Base-by-base conservation (phyloP, 2,329 filamentous ascomycete genomes). In the Coleophoma cylindrospora region DNA sequence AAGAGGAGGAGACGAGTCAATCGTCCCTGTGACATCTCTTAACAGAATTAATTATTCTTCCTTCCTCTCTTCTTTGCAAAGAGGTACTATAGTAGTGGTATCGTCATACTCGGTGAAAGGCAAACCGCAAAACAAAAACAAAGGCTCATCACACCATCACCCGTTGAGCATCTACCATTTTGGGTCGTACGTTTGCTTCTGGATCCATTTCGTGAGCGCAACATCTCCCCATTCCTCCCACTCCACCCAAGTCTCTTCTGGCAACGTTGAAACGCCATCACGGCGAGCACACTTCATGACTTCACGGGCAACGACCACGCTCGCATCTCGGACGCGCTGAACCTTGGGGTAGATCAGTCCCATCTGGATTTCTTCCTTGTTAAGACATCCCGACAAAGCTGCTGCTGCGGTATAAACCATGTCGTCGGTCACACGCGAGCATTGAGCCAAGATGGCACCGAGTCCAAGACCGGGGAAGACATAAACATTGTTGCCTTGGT, bases 361-460 rank as follows among this genome's bases (percentile, higher is more conserved):
- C 66, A 85, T 82, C 50, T 86, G 81, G 62, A 90, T 75, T 74
- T 99, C 94, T 54, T 94, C 86, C 37, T 83, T 76, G 55, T 86
- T 91, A 54, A 99, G 79, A 34, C 87, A 84, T 51, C 83, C 83
- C 14, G 89, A 81, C 17, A 97, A 81, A 4, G 90, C 86, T 38
- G 86, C 85, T 27, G 90, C 94, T 33, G 91, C 92, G 45, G 88
- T 91, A 74, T 97, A 97, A 65, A 99, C 91, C 94, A 99, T 99
- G 69, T 86, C 83, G 68, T 96, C 89, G 5, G 92, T 97, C 59
- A 97, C 79, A 61, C 84, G 84, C 57, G 88, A 84, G 12, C 91
- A 81, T 76, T 96, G 95, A 72, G 86, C 85, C 45, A 97, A 81
- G 65, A 97, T 96, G 57, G 92, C 88, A 54, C 91, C 94, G 32